These are phyloP conservation scores for Phalaenopsis hybrid DNA, from an alignment of 116 monocot genomes.

Conservation along the genomic window DNA sequence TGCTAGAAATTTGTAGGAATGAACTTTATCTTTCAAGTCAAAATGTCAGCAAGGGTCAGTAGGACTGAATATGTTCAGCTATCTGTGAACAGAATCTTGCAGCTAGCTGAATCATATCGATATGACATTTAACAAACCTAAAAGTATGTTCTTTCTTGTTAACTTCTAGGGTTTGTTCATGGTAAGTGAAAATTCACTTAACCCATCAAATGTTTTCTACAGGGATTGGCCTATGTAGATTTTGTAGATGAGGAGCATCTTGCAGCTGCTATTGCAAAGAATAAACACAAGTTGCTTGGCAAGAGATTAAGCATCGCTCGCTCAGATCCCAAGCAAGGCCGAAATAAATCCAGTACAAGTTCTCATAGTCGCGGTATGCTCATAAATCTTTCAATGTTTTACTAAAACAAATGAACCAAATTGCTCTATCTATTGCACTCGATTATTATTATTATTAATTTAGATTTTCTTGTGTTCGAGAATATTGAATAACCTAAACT, in stretches of 20 bases:
- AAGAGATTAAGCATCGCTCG: conserved; percentile 71
- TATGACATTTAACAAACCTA: no score
- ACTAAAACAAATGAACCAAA: neutral
- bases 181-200: neutral
- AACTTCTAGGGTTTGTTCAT: neutral
- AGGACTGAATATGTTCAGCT: no score
- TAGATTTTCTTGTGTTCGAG: no score
- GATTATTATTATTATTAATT: no score
- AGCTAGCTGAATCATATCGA: no score
- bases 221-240: conserved; percentile 95
- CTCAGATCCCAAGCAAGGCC: conserved; percentile 57
- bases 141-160: neutral
- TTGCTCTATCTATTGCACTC: neutral
- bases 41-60: no score
- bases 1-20: no score
- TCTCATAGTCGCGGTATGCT: conserved; percentile 40
- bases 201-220: neutral
- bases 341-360: conserved; percentile 22
- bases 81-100: no score
- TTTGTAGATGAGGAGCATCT: conserved; percentile 80
- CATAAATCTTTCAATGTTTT: neutral
- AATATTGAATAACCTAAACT: no score
- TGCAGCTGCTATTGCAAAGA: conserved; percentile 58
- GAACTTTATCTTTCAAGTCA: no score
- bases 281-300: conserved; percentile 64